Conservation (phyloP, 1,284 basidiomycete species). For the Ganoderma sp. region DNA sequence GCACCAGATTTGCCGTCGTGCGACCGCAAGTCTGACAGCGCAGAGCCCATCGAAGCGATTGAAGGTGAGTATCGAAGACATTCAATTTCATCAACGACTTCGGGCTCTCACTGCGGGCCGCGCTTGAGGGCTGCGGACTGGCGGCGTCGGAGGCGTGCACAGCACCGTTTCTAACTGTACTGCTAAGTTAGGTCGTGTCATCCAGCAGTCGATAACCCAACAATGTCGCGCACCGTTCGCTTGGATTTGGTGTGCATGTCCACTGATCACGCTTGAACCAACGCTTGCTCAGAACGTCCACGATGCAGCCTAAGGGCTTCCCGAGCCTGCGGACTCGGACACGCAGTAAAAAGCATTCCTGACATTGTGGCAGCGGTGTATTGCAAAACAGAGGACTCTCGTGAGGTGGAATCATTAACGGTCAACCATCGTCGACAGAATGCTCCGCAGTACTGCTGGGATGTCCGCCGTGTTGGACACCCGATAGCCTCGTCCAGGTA, state of each 20-base stretch:
- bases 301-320: not conserved
- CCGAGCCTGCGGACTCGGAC: not conserved
- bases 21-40: not conserved
- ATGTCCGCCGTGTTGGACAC: conserved; percentile 49
- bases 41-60: not conserved
- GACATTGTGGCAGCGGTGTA: not conserved
- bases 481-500: conserved; percentile 47
- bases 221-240: not conserved
- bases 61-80: not conserved
- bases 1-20: not conserved
- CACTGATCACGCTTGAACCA: not conserved
- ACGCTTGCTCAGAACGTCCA: not conserved
- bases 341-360: not conserved
- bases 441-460: conserved; percentile 47
- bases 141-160: not conserved
- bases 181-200: not conserved
- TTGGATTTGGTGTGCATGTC: not conserved
- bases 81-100: not conserved
- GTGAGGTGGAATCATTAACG: conserved; percentile 15
- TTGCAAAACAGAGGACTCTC: not conserved
- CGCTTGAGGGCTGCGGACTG: not conserved
- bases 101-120: conserved; percentile 1
- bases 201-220: not conserved
- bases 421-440: conserved; percentile 48
- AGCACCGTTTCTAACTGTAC: not conserved